Base-by-base conservation (phyloP, 2,329 filamentous ascomycete genomes). In the Colletotrichum limetticola region DNA sequence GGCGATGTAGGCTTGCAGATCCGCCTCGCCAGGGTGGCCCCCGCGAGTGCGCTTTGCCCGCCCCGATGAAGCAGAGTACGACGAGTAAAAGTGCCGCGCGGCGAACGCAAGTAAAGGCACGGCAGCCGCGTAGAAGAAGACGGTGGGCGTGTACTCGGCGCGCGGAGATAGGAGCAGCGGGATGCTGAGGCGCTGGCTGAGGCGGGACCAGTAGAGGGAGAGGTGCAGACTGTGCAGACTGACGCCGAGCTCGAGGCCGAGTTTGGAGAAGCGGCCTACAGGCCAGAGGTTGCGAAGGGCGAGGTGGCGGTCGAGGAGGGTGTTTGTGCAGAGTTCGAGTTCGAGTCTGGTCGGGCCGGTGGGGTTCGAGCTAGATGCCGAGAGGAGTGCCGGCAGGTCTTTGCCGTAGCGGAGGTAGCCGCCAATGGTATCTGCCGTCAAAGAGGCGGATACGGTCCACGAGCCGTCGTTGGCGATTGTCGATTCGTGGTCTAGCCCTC, bases 201-300 rank as follows among this genome's bases (percentile, higher is more conserved):
- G 81, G 1, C 84, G 82, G 2, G 86, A 85, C 84, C 85, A 86
- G 79, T 87, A 86, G 2, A 86, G 77, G 11, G 85, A 86, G 57
- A 87, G 70, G 69, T 86, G 82, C n/a, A 87, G 74, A 68, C 80
- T 83, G 74, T 80, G 80, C 2, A 79, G 78, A 63, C 82, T 83
- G 46, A 87, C 75, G 19, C 83, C 84, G 14, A 87, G 74, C 69
- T 88, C 86, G 42, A 88, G 77, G 12, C 86, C 86, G 19, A 85
- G 74, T 55, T 81, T 83, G 59, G 85, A 82, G 76, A 83, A 83
- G 9, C 80, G 77, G 46, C 85, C 84, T 57, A 83, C 75, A 49
- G 80, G 80, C 76, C 79, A 85, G 63, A 88, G 80, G 58, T 83
- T 84, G 5, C 86, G 84, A 52, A 87, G 75, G 30, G 86, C 84